Base-by-base conservation (phyloP, 208 protist genomes). In the Acanthamoeba comandoni region DNA sequence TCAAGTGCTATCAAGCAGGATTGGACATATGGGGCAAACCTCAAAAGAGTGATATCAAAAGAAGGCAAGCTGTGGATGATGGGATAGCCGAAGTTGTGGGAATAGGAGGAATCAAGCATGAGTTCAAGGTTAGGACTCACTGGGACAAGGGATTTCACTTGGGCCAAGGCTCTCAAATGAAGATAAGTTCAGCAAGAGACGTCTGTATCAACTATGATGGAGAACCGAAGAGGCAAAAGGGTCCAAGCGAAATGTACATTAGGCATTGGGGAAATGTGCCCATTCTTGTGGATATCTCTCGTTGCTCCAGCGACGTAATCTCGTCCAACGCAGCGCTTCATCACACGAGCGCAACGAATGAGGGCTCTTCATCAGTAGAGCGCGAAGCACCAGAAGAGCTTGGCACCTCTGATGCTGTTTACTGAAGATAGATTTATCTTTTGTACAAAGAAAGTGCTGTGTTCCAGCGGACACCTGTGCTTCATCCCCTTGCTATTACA, bases 11-110 rank as follows among this genome's bases (percentile, higher is more conserved):
- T 51, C 70, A 80, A 57, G 70, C 70, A 2, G 70, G 70, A 19
- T 51, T 80, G 5, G 70, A 80, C 43, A 80, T 80, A 22, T 80
- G 70, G 70, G 70, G 70, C 70, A 80, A 80, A 51, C 70, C 70
- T 11, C 52, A 80, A 29, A 0, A 29, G 48, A 4, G 49, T 2
- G 70, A 29, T 51, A 24, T 80, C 17, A 15, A n/a, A 51, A 31
- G 49, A 13, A 24, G 26, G 48, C 70, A 39, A 4, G 70, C 70
- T 51, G 58, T 80, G n/a, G 70, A 80, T 51, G 70, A 80, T 15
- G 49, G 58, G 15, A 80, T 80, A 22, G 70, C 70, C n/a, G 70
- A 80, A 51, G 70, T 80, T 62, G 70, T 80, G 39, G 70, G 70
- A 39, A 39, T 80, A 19, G 70, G 70, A 11, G 70, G 70, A n/a